Percentiles rank a stretch among this genome's conserved stretches.
Evolutionary conservation across 495 filamentous ascomycete genomes (phyloP).

Genomic region (Aspergillus nanangensis): DNA sequence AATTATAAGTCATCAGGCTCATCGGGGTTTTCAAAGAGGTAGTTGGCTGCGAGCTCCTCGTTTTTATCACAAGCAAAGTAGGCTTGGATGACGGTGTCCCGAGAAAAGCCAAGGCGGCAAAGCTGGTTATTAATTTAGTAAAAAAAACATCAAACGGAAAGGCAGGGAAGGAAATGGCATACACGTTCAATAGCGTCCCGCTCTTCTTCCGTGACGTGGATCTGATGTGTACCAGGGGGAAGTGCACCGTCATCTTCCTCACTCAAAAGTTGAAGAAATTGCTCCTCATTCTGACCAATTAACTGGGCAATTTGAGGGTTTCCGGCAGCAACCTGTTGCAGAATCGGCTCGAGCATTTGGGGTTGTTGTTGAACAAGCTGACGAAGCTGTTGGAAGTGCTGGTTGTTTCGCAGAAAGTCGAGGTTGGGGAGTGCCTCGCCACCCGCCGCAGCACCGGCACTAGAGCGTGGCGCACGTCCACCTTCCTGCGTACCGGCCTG

Average conservation of each 20-base stretch:
- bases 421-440: slow-evolving; percentile 68
- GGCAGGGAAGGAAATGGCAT: slow-evolving; percentile 32
- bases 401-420: slow-evolving; percentile 92
- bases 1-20: slow-evolving; percentile 65
- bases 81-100: slow-evolving; percentile 92
- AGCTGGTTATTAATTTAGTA: slow-evolving; percentile 46
- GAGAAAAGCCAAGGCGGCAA: slow-evolving; percentile 84
- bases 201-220: slow-evolving; percentile 92
- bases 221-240: slow-evolving; percentile 84
- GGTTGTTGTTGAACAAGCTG: slow-evolving; percentile 96
- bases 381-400: slow-evolving; percentile 94
- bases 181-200: slow-evolving; percentile 94
- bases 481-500: slow-evolving; percentile 59
- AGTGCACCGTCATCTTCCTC: slow-evolving; percentile 76
- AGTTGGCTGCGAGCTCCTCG: slow-evolving; percentile 95
- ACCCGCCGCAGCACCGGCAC: slow-evolving; percentile 47
- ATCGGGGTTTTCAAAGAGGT: slow-evolving; percentile 94
- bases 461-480: slow-evolving; percentile 44
- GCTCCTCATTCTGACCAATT: slow-evolving; percentile 85
- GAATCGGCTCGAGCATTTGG: slow-evolving; percentile 95
- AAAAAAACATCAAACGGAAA: not conserved
- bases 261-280: slow-evolving; percentile 82
- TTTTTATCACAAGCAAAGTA: slow-evolving; percentile 99
- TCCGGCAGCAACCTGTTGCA: slow-evolving; percentile 92
- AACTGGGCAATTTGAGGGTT: slow-evolving; percentile 91